Conservation (phyloP, 148 eudicot species). For the Mesembryanthemum crystallinum region DNA sequence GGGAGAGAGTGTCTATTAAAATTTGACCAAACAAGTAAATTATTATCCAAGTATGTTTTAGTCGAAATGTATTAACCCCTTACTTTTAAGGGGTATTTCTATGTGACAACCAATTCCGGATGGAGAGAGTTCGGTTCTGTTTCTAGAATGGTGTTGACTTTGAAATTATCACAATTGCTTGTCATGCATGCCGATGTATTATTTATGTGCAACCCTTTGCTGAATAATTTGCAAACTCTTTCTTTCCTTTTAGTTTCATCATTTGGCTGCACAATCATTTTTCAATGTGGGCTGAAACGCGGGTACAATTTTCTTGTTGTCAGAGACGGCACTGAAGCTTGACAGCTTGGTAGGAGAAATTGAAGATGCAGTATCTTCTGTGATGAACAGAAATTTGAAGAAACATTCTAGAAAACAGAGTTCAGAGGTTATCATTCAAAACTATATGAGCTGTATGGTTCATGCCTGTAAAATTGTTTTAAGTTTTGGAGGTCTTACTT, state of each 20-base stretch:
- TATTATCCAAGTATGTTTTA: no score
- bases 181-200: background rate
- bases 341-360: conserved; percentile 84
- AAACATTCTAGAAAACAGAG: conserved; percentile 40
- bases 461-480: conserved; percentile 3
- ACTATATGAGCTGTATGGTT: conserved; percentile 1
- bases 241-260: background rate
- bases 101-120: no score
- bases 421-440: conserved; percentile 50
- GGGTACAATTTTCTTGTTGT: background rate
- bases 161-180: no score
- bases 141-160: no score
- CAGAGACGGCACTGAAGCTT: conserved; percentile 86
- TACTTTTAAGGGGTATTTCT: no score
- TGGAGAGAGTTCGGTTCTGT: no score
- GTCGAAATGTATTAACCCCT: no score
- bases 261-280: background rate
- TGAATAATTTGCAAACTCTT: background rate
- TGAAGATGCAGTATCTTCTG: conserved; percentile 85
- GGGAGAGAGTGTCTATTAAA: no score
- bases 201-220: background rate
- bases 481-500: conserved; percentile 10
- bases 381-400: conserved; percentile 55
- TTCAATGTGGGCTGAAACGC: conserved; percentile 2
- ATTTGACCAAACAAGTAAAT: no score